phyloP scores from a whole-genome alignment of 768 basidiomycete genomes.

The Mycena vitilis region DNA sequence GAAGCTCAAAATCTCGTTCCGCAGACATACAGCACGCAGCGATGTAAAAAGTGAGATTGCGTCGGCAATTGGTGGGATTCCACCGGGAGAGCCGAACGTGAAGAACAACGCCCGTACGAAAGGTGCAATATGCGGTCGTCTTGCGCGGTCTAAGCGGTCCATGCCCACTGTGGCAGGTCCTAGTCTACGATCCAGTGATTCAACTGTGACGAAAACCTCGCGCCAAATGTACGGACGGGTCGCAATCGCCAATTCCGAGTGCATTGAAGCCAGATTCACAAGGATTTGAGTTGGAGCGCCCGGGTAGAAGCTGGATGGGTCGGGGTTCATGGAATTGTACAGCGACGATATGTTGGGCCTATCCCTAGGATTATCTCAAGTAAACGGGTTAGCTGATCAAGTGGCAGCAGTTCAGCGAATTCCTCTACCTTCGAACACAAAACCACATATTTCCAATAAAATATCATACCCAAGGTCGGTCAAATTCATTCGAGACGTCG shows the following conservation, averaged over 20 bases:
- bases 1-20: background rate
- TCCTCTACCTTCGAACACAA: too few relatives aligned
- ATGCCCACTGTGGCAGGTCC: background rate
- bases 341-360: too few relatives aligned
- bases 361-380: too few relatives aligned
- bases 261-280: conserved; percentile 18
- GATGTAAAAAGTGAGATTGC: background rate
- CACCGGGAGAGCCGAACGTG: conserved; percentile 1
- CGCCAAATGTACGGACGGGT: conserved; percentile 25
- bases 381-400: too few relatives aligned
- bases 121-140: conserved; percentile 7
- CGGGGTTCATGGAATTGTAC: too few relatives aligned
- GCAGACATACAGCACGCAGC: conserved; percentile 11
- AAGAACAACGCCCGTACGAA: conserved; percentile 15
- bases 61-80: background rate
- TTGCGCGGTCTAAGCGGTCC: conserved; percentile 3
- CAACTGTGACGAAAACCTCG: conserved; percentile 12
- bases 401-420: too few relatives aligned
- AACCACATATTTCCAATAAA: too few relatives aligned
- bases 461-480: too few relatives aligned
- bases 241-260: conserved; percentile 8
- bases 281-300: conserved; percentile 13
- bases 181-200: conserved; percentile 1
- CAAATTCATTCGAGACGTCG: too few relatives aligned
- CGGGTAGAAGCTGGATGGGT: background rate